Evolutionary conservation across 208 protist species (phyloP).

Genomic region (Tritrichomonas foetus): DNA sequence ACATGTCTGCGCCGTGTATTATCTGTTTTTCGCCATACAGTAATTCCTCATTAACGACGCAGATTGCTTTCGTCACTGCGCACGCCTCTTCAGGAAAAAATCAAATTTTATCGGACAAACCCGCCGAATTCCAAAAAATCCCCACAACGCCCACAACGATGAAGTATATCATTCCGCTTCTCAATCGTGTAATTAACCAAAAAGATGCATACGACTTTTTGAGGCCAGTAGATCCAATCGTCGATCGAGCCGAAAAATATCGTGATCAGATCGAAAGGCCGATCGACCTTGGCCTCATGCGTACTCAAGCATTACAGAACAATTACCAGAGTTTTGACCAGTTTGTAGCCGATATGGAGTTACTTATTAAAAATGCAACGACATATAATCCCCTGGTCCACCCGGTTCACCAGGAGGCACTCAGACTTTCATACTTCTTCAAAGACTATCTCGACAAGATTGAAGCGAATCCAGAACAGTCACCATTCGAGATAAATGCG

Average conservation of each 20-base stretch:
- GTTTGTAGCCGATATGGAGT: background rate
- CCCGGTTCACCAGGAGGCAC: background rate
- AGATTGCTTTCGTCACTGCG: background rate
- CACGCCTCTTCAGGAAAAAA: background rate
- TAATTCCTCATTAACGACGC: background rate
- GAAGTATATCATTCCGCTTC: background rate
- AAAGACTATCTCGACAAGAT: background rate
- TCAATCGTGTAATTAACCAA: background rate
- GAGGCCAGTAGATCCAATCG: background rate
- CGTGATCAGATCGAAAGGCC: background rate
- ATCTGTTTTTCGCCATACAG: background rate
- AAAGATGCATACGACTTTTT: background rate
- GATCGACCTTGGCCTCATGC: background rate
- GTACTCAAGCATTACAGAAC: background rate
- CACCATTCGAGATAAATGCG: background rate
- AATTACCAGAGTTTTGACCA: background rate
- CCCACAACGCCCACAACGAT: background rate
- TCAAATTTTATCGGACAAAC: background rate
- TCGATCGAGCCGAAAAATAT: background rate
- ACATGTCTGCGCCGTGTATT: no score
- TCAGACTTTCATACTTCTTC: background rate
- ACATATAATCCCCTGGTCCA: background rate
- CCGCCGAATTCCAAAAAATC: background rate
- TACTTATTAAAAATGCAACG: background rate
- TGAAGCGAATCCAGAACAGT: background rate